Evolutionary conservation across 2,329 filamentous ascomycete genomes (phyloP).

Genomic region (Fusarium denticulatum): DNA sequence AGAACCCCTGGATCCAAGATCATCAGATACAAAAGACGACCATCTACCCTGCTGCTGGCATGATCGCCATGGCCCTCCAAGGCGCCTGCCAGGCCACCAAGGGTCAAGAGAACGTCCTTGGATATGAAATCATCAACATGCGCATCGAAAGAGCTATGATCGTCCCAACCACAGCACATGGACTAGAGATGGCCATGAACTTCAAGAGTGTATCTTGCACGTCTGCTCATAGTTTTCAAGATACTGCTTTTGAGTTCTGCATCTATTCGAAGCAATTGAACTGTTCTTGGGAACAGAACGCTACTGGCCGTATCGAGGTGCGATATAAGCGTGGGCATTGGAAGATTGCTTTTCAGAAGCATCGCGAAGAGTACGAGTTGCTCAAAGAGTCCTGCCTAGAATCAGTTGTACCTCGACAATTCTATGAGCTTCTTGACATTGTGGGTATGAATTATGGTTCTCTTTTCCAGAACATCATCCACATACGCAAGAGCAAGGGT

Average conservation of each 20-base stretch:
- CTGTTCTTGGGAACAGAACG: conserved; percentile 56
- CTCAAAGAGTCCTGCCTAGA: conserved; percentile 47
- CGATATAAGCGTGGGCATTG: conserved; percentile 39
- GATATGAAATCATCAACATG: conserved; percentile 58
- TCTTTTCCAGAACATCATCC: conserved; percentile 59
- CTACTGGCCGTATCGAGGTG: conserved; percentile 48
- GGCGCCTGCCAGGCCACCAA: conserved; percentile 54
- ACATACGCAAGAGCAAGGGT: conserved; percentile 46
- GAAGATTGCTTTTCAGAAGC: conserved; percentile 28
- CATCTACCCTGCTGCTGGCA: conserved; percentile 62
- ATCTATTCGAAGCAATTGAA: conserved; percentile 58
- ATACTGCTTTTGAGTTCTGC: conserved; percentile 50
- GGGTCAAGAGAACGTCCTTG: conserved; percentile 40
- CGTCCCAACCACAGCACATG: conserved; percentile 56
- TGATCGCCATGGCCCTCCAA: conserved; percentile 61
- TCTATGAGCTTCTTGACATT: conserved; percentile 61
- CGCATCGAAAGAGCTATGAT: conserved; percentile 62
- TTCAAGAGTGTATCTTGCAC: conserved; percentile 47
- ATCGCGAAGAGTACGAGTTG: conserved; percentile 36
- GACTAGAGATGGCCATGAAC: conserved; percentile 61
- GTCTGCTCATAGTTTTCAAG: neutral
- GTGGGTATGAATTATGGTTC: conserved; percentile 63
- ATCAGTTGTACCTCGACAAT: conserved; percentile 53
- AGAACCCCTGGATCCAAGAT: conserved; percentile 63
- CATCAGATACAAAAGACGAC: conserved; percentile 62